Evolutionary conservation across 768 basidiomycete genomes (phyloP).

Genomic region (Termitomyces sp.): DNA sequence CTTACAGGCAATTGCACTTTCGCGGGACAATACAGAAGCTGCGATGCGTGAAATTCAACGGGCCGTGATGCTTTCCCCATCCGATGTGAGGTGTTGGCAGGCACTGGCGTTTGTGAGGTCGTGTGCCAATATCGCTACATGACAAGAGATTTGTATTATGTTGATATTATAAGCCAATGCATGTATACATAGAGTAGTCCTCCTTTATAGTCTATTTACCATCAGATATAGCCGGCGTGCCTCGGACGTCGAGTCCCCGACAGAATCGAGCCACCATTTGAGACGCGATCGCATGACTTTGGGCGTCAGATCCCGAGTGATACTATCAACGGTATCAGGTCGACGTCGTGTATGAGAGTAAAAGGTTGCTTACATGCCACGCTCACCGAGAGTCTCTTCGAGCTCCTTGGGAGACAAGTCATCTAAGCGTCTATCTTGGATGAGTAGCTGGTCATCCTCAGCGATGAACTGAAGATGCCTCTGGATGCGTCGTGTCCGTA

Average conservation of each 20-base stretch:
- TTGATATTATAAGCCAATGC: conserved; percentile 14
- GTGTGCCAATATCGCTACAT: conserved; percentile 7
- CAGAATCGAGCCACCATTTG: conserved; percentile 61
- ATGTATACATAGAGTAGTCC: conserved; percentile 4
- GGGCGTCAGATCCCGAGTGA: conserved; percentile 35
- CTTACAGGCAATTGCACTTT: conserved; percentile 48
- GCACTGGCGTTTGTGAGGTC: conserved; percentile 53
- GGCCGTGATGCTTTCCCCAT: conserved; percentile 61
- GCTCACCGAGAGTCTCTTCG: conserved; percentile 65
- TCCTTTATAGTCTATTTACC: conserved; percentile 23
- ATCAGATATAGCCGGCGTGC: conserved; percentile 52
- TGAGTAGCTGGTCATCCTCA: conserved; percentile 62
- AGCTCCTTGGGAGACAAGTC: conserved; percentile 53
- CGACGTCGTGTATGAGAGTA: not conserved
- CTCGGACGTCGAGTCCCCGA: conserved; percentile 32
- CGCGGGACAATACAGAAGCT: conserved; percentile 13
- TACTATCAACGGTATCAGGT: conserved; percentile 20
- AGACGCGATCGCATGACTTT: conserved; percentile 49
- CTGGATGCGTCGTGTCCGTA: conserved; percentile 42
- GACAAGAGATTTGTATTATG: conserved; percentile 14
- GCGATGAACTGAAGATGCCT: conserved; percentile 44
- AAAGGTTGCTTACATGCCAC: conserved; percentile 62
- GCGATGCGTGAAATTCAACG: conserved; percentile 54
- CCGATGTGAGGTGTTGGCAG: conserved; percentile 51
- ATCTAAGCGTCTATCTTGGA: conserved; percentile 41